Evolutionary conservation across 2,329 filamentous ascomycete species (phyloP).

Genomic region (Herpomyces periplanetae): DNA sequence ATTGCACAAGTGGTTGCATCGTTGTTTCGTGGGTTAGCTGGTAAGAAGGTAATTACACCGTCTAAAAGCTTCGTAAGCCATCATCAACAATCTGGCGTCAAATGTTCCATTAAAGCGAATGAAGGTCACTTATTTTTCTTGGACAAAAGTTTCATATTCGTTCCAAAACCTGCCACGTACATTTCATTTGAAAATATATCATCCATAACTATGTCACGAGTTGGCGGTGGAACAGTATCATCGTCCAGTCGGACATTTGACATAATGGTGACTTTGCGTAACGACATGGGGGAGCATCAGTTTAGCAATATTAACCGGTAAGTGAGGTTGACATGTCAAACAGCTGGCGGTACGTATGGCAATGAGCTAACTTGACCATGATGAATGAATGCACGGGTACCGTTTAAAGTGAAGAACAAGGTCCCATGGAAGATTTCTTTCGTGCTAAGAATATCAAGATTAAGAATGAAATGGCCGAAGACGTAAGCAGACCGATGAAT

Average conservation of each 20-base stretch:
- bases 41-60: constrained; percentile 74
- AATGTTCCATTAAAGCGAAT: constrained; percentile 98
- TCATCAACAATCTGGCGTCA: constrained; percentile 72
- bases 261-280: constrained; percentile 69
- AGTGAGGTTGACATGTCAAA: too few species aligned
- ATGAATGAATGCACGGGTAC: constrained; percentile 1
- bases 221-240: constrained; percentile 66
- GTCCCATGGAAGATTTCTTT: constrained; percentile 87
- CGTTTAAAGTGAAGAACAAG: constrained; percentile 33
- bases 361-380: not conserved
- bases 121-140: constrained; percentile 88
- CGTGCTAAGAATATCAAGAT: constrained; percentile 73
- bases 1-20: constrained; percentile 74
- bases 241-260: constrained; percentile 86
- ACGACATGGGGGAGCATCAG: constrained; percentile 47
- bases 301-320: constrained; percentile 94
- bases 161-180: constrained; percentile 88
- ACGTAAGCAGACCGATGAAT: too few species aligned
- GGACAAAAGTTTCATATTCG: constrained; percentile 95
- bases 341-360: too few species aligned
- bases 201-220: constrained; percentile 72
- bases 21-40: constrained; percentile 69
- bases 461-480: constrained; percentile 95
- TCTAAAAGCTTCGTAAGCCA: constrained; percentile 82
- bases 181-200: constrained; percentile 76